Percentiles rank a stretch among this genome's conserved stretches.
Conservation (phyloP, 2,329 filamentous ascomycete genomes). For the Colletotrichum sp. region DNA sequence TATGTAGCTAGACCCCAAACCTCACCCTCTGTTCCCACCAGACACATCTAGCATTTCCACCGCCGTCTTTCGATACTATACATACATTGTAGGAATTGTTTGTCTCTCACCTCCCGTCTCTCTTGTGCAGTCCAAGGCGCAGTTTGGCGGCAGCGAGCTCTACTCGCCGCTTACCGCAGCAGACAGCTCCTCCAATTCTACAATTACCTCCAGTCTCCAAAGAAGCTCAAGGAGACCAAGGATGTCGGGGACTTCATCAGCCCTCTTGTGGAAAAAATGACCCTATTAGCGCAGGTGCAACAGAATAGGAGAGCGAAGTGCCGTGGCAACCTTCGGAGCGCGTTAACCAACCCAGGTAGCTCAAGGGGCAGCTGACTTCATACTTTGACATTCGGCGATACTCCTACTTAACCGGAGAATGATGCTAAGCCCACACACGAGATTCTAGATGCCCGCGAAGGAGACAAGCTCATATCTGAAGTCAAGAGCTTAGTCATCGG, state of each 20-base stretch:
- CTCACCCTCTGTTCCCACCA: not conserved
- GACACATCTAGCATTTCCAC: not conserved
- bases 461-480: not conserved
- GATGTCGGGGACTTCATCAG: not conserved
- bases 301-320: not conserved
- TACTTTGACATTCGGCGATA: not conserved
- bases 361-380: not conserved
- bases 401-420: not conserved
- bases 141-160: not conserved
- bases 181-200: not conserved
- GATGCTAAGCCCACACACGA: not conserved
- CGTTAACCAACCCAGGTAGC: not conserved
- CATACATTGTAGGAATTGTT: not conserved
- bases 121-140: not conserved
- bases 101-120: not conserved
- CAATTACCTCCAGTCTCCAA: not conserved
- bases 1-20: not conserved
- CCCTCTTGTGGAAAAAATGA: not conserved
- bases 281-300: not conserved
- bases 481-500: not conserved
- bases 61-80: not conserved
- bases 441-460: not conserved
- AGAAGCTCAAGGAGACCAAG: not conserved
- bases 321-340: not conserved
- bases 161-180: not conserved